phyloP scores from a whole-genome alignment of 2,329 filamentous ascomycete species.

The Zarea fungicola region DNA sequence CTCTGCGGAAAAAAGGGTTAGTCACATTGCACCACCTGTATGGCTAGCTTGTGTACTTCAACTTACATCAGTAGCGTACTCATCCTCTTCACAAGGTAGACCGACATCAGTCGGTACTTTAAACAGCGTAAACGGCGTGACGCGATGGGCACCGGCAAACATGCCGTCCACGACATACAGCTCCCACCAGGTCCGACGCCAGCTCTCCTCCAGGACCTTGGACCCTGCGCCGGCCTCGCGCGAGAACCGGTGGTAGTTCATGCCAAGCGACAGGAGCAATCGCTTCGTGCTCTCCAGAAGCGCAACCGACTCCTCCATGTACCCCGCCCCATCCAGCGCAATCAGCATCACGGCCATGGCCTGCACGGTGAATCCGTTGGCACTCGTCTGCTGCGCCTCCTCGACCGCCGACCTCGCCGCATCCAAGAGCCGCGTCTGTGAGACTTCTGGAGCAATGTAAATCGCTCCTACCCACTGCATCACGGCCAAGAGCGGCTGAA shows the following conservation, averaged over 20 bases:
- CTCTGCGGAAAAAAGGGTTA: not conserved
- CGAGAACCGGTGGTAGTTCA: slow-evolving; percentile 21
- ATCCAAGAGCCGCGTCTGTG: not conserved
- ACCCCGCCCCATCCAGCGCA: not conserved
- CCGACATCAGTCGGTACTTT: not conserved
- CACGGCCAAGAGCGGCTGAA: slow-evolving; percentile 4
- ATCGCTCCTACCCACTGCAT: slow-evolving; percentile 8
- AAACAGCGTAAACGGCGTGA: not conserved
- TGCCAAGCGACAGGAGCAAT: slow-evolving; percentile 28
- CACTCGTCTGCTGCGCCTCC: not conserved
- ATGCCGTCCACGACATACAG: slow-evolving; percentile 67
- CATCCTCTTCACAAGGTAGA: slow-evolving; percentile 8
- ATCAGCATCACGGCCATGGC: slow-evolving; percentile 3
- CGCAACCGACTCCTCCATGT: not conserved
- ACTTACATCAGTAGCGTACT: slow-evolving; percentile 1
- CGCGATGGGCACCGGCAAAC: slow-evolving; percentile 50
- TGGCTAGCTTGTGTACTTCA: too few relatives aligned
- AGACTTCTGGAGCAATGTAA: not conserved
- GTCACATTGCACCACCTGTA: too few relatives aligned
- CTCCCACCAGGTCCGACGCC: slow-evolving; percentile 79
- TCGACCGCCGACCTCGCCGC: not conserved
- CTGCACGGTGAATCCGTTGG: slow-evolving; percentile 1
- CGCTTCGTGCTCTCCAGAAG: not conserved
- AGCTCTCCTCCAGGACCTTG: slow-evolving; percentile 61
- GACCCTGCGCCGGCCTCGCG: not conserved